Percentiles rank a stretch among this genome's conserved stretches.
These are phyloP conservation scores for Margaritispora aquatica DNA, from an alignment of 495 filamentous ascomycete species.

Conservation along the genomic window DNA sequence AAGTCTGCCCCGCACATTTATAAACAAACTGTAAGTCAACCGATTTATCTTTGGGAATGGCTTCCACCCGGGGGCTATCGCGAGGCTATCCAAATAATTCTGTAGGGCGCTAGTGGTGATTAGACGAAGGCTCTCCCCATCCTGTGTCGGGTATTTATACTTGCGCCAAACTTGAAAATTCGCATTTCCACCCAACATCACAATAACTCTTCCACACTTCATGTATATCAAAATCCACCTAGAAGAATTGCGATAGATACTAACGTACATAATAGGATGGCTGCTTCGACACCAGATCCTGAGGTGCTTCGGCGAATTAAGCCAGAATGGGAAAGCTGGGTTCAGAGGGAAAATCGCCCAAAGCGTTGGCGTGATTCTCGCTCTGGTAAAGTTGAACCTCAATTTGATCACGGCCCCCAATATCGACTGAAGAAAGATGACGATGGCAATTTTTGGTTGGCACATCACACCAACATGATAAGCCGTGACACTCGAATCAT, in stretches of 20 bases:
- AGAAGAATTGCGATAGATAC: not conserved
- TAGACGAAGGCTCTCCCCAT: too few species aligned
- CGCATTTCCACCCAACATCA: not conserved
- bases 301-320: not conserved
- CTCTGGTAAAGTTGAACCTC: not conserved
- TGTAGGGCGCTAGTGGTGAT: too few species aligned
- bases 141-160: too few species aligned
- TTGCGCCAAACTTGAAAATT: not conserved
- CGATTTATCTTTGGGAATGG: too few species aligned
- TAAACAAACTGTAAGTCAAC: too few species aligned
- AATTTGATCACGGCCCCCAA: not conserved
- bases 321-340: not conserved
- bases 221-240: not conserved
- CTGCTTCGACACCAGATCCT: not conserved
- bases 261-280: not conserved
- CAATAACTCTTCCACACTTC: not conserved
- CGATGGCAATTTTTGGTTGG: not conserved
- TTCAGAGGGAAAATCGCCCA: not conserved
- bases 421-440: too few species aligned
- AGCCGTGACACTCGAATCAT: not conserved
- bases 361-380: not conserved
- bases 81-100: too few species aligned
- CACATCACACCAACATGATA: not conserved
- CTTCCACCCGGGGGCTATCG: too few species aligned
- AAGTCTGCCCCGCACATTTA: too few species aligned